A percentile compares a stretch with the other conserved stretches of the same genome.
Conservation (phyloP, 2,329 filamentous ascomycete genomes). For the Colletotrichum phormii region DNA sequence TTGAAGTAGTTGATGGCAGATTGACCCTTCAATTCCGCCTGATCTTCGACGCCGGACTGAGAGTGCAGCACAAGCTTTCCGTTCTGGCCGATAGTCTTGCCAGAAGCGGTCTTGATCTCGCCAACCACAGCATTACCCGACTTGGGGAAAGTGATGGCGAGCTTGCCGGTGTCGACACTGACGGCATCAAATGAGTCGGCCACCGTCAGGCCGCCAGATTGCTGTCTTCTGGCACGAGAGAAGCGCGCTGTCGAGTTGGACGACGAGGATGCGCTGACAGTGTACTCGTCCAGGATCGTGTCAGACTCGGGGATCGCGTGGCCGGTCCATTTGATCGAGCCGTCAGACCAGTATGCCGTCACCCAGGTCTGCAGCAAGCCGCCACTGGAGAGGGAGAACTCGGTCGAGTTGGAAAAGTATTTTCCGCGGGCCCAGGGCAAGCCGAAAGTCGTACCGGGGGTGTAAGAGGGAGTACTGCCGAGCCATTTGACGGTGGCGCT, state of each 20-base stretch:
- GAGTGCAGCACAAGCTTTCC: conserved; percentile 65
- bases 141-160: conserved; percentile 55
- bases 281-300: conserved; percentile 54
- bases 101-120: conserved; percentile 52
- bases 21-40: conserved; percentile 50
- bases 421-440: conserved; percentile 57
- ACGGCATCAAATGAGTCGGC: conserved; percentile 43
- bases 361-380: conserved; percentile 61
- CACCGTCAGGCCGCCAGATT: conserved; percentile 41
- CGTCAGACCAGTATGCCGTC: conserved; percentile 70
- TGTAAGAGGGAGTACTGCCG: conserved; percentile 49
- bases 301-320: conserved; percentile 63
- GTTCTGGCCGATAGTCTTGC: conserved; percentile 56
- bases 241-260: conserved; percentile 41
- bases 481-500: conserved; percentile 51
- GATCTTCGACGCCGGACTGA: conserved; percentile 57
- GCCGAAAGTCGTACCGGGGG: conserved; percentile 55
- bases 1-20: conserved; percentile 53
- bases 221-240: conserved; percentile 40
- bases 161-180: conserved; percentile 57
- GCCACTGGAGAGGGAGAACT: conserved; percentile 47
- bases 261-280: conserved; percentile 39
- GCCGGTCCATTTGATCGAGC: conserved; percentile 71
- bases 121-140: conserved; percentile 53
- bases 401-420: conserved; percentile 49